Conservation (phyloP, 129 eudicot genomes). For the Oenanthe sinensis region DNA sequence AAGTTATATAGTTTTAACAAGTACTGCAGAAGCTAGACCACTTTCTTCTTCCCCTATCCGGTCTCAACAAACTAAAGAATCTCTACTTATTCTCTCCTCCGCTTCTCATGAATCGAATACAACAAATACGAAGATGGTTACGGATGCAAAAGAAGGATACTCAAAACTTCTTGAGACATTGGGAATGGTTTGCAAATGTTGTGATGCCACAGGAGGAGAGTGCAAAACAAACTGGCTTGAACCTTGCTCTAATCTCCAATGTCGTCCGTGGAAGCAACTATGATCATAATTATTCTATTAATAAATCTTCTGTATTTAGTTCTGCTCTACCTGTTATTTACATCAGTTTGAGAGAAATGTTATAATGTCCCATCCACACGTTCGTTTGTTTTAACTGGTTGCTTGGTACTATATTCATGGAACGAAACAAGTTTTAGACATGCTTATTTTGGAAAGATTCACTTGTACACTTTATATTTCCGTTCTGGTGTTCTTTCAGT, state of each 20-base stretch:
- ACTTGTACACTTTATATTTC: no score
- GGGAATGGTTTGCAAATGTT: constrained; percentile 55
- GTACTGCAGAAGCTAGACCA: constrained; percentile 18
- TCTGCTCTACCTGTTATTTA: background rate
- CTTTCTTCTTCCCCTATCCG: background rate
- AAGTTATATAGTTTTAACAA: background rate
- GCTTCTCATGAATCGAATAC: background rate
- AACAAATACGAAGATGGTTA: background rate
- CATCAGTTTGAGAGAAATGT: background rate
- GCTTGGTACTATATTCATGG: background rate
- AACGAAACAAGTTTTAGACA: background rate
- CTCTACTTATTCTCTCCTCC: background rate
- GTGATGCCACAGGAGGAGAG: constrained; percentile 38
- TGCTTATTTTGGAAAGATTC: background rate
- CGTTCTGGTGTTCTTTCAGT: no score
- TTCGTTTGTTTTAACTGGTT: background rate
- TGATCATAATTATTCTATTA: background rate
- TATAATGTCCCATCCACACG: background rate
- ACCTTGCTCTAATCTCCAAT: constrained; percentile 8
- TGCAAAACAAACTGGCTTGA: constrained; percentile 19
- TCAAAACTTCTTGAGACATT: constrained; percentile 28
- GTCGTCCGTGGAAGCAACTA: constrained; percentile 37
- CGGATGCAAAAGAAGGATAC: constrained; percentile 6
- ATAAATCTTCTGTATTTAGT: background rate
- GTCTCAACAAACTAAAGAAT: background rate